Conservation (phyloP, 441 rosid genomes). For the Macaranga tanarius region DNA sequence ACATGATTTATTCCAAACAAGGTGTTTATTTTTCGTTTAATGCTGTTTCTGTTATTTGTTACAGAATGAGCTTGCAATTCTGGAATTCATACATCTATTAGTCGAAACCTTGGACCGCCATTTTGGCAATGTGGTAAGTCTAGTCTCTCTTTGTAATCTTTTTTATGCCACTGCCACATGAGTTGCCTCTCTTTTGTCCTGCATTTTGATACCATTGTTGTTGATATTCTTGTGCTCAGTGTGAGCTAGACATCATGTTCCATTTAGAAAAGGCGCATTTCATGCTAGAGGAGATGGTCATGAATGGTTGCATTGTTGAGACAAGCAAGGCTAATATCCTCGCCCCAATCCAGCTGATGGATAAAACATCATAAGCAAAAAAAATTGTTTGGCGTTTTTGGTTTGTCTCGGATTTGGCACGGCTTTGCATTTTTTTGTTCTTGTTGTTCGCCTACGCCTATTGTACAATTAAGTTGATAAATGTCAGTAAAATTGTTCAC, state of each 20-base stretch:
- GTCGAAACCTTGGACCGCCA: conserved; percentile 96
- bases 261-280: conserved; percentile 97
- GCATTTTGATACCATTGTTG: neutral
- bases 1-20: too few relatives aligned
- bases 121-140: conserved; percentile 82
- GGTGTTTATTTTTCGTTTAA: neutral
- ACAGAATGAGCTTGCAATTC: conserved; percentile 91
- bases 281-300: conserved; percentile 95
- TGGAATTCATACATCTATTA: conserved; percentile 90
- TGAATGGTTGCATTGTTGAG: conserved; percentile 90
- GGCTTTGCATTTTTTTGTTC: conserved; percentile 4
- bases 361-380: conserved; percentile 47
- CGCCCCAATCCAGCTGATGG: conserved; percentile 78
- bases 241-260: conserved; percentile 96
- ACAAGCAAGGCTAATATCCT: conserved; percentile 85
- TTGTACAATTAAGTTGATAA: conserved; percentile 20
- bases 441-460: neutral
- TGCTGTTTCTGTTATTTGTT: conserved; percentile 5
- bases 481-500: neutral
- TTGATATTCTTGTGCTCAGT: conserved; percentile 35
- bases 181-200: neutral
- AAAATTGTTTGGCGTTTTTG: neutral
- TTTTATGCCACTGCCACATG: too few relatives aligned
- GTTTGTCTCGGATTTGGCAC: neutral
- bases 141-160: neutral